Evolutionary conservation across 768 basidiomycete species (phyloP), one percentile per base, ranked within the genome.

Genomic region (Russula compacta): DNA sequence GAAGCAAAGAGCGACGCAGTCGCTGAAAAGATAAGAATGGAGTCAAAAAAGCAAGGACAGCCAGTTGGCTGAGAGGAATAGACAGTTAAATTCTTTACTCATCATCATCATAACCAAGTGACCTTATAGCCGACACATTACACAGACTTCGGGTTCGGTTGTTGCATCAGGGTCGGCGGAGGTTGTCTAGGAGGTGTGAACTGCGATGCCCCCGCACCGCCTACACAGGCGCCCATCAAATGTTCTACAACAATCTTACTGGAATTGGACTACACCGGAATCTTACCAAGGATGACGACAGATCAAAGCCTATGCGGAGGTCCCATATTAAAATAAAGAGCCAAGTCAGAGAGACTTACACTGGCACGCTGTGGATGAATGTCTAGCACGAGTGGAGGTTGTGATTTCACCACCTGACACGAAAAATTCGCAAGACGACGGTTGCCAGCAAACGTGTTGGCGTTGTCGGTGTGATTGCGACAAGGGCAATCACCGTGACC

Each of bases 111-210:
- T 14, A 6, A 42, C 42, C n/a, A 35, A 35, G 49, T 19, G 51
- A 32, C 29, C 56, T 62, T 62, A 62, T 62, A 62, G 44, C 12
- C 24, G 15, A 29, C 42, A 21, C 50, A 38, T 21, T n/a, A 40
- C 42, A 33, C 47, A 53, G 7, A 1, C 39, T 36, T 29, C 50
- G 55, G 24, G 24, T 3, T 29, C 24, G 24, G 24, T 29, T 29
- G 50, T 52, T 51, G 53, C 56, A 62, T 42, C 44, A 58, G n/a
- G 17, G 17, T 29, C 36, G 51, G 29, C 1, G 21, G 32, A 24
- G 36, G 1, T 19, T 14, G 12, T 35, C 35, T 33, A 42, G 10
- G 53, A 12, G 33, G 29, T 7, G 53, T 21, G 46, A 42, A 43
- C 19, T 6, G 53, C 7, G 59, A 15, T 42, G 38, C 8, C 38